These are phyloP conservation scores for Cucurbita argyrosperma DNA, from an alignment of 306 rosid genomes.

Conservation along the genomic window DNA sequence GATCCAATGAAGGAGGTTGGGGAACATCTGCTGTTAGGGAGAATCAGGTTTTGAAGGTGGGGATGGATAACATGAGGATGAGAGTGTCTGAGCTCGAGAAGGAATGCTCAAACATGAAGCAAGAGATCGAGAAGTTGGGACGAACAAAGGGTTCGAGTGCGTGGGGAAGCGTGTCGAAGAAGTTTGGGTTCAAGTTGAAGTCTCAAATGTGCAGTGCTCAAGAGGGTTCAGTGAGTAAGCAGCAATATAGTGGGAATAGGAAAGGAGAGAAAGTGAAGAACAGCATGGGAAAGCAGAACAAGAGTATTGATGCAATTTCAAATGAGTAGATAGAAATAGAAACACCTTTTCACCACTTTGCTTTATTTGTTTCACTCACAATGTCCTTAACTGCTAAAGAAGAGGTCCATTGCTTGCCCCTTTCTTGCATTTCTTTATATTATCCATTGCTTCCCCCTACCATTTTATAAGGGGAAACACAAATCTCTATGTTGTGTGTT, in stretches of 20 bases:
- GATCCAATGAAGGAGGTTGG: slow-evolving; percentile 84
- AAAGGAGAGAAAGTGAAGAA: slow-evolving; percentile 70
- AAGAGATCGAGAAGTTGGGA: slow-evolving; percentile 83
- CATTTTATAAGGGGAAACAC: background rate
- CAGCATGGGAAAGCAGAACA: slow-evolving; percentile 43
- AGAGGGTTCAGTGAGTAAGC: slow-evolving; percentile 80
- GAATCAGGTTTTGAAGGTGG: slow-evolving; percentile 91
- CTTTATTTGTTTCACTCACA: slow-evolving; percentile 2
- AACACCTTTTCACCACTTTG: background rate
- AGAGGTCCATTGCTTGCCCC: background rate
- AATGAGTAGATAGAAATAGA: slow-evolving; percentile 43
- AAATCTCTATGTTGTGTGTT: background rate
- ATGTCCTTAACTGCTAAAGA: background rate
- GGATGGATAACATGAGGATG: slow-evolving; percentile 96
- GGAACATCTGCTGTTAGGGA: slow-evolving; percentile 69
- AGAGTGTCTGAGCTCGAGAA: slow-evolving; percentile 95
- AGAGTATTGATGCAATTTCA: slow-evolving; percentile 31
- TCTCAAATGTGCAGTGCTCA: slow-evolving; percentile 99
- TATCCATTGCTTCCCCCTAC: background rate
- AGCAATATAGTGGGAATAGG: slow-evolving; percentile 35
- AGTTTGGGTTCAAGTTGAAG: slow-evolving; percentile 71
- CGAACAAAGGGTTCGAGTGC: slow-evolving; percentile 43
- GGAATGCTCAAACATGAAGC: slow-evolving; percentile 92
- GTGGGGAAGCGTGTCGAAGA: slow-evolving; percentile 81
- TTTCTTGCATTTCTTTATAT: slow-evolving; percentile 2